Conservation (phyloP, 2,329 filamentous ascomycete species). For the Fusarium sacchari region DNA sequence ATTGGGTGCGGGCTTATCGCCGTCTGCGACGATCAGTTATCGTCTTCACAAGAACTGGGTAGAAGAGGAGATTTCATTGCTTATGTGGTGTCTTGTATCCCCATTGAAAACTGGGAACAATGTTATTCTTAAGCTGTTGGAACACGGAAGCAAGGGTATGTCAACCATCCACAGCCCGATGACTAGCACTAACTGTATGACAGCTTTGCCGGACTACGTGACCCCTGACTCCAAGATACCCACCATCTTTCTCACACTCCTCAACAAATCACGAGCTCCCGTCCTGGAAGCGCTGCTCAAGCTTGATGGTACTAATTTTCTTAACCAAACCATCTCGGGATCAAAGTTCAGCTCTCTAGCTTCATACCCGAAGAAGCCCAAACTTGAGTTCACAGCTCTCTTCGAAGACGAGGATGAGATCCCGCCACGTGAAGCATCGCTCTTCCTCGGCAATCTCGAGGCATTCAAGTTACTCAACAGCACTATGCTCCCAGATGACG, state of each 20-base stretch:
- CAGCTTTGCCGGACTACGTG: not conserved
- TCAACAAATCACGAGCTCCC: not conserved
- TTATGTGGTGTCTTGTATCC: conserved; percentile 8
- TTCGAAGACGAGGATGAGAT: conserved; percentile 26
- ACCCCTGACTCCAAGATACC: conserved; percentile 2
- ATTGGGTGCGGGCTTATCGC: not conserved
- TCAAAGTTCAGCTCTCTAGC: conserved; percentile 19
- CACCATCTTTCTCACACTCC: not conserved
- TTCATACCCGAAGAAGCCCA: not conserved
- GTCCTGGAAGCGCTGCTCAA: not conserved
- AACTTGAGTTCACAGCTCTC: conserved; percentile 4
- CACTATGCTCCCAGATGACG: not conserved
- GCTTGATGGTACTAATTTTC: not conserved
- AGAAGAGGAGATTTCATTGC: not conserved
- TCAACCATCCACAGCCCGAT: rapidly evolving
- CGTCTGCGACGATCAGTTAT: not conserved
- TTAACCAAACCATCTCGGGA: conserved; percentile 9
- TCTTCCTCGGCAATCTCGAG: conserved; percentile 12
- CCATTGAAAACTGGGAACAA: not conserved
- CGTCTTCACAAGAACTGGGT: not conserved
- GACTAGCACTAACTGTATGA: rapidly evolving
- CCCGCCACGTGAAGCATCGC: not conserved
- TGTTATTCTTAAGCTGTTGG: not conserved
- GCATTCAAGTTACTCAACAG: conserved; percentile 4
- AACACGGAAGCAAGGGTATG: not conserved